Conservation (phyloP, 1,284 basidiomycete species). For the Trametes polyzona region DNA sequence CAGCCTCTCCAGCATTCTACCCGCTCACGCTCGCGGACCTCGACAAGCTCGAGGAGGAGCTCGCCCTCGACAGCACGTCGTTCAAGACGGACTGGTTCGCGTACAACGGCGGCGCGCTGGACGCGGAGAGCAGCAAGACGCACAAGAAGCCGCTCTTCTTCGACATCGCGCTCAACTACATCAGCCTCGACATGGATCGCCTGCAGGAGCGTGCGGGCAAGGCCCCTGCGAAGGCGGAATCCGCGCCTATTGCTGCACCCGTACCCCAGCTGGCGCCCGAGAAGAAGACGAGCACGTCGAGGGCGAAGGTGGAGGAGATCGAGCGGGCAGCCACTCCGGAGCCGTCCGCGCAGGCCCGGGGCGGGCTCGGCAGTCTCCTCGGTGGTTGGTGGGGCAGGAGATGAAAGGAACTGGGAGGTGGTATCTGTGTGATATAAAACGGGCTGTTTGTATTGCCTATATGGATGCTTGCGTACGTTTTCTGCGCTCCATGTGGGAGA, state of each 20-base stretch:
- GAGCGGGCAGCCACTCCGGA: constrained; percentile 46
- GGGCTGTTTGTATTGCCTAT: background rate
- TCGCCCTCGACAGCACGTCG: constrained; percentile 53
- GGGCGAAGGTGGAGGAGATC: constrained; percentile 43
- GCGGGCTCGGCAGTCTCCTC: constrained; percentile 48
- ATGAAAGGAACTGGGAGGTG: constrained; percentile 19
- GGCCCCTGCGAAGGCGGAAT: constrained; percentile 28
- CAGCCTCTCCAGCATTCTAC: constrained; percentile 54
- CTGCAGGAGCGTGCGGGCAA: constrained; percentile 75
- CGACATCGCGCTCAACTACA: constrained; percentile 93
- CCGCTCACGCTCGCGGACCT: constrained; percentile 51
- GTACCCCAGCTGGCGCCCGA: constrained; percentile 30
- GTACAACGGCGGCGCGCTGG: constrained; percentile 64
- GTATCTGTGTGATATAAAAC: background rate
- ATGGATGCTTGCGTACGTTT: background rate
- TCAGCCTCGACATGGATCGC: constrained; percentile 81
- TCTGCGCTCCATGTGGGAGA: no score
- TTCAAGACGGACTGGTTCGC: constrained; percentile 84
- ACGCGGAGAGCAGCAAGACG: constrained; percentile 46
- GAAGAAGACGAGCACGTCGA: constrained; percentile 31
- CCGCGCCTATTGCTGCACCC: constrained; percentile 25
- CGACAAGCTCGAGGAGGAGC: constrained; percentile 51
- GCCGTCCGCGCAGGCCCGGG: constrained; percentile 34
- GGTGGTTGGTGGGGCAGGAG: constrained; percentile 62
- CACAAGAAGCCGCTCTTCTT: constrained; percentile 89